Evolutionary conservation across 441 rosid species (phyloP).

Genomic region (Gossypium trilobum): DNA sequence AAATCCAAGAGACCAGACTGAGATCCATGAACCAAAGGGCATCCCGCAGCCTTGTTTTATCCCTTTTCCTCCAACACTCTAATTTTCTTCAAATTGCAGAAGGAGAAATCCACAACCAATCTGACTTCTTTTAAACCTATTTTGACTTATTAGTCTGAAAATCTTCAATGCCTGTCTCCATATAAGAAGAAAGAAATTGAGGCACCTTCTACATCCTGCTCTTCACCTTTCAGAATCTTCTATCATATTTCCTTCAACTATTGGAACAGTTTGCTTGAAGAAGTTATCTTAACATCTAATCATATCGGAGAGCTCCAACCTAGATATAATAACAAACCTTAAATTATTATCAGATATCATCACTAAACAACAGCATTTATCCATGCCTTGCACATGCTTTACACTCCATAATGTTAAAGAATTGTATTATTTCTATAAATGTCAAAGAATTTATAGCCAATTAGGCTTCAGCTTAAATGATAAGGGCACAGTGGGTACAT

Average conservation of each 20-base stretch:
- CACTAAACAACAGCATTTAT: neutral
- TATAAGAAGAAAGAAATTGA: neutral
- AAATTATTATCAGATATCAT: neutral
- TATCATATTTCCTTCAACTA: too few species aligned
- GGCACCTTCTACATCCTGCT: neutral
- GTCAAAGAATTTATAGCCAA: neutral
- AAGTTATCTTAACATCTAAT: neutral
- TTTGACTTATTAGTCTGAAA: neutral
- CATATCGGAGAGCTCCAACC: neutral
- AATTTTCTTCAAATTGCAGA: neutral
- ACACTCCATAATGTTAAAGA: neutral
- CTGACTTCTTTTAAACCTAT: neutral
- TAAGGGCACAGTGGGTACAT: neutral
- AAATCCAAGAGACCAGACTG: neutral
- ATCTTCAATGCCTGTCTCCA: neutral
- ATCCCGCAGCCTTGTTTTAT: neutral
- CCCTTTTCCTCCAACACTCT: neutral
- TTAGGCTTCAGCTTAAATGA: neutral
- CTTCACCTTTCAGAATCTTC: neutral
- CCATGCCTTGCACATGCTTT: neutral
- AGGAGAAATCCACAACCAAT: neutral
- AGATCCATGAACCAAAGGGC: neutral
- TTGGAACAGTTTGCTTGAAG: neutral
- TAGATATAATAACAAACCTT: neutral
- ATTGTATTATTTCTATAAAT: neutral